Conservation (phyloP, 495 filamentous ascomycete genomes). For the Astrothelium macrocarpum region DNA sequence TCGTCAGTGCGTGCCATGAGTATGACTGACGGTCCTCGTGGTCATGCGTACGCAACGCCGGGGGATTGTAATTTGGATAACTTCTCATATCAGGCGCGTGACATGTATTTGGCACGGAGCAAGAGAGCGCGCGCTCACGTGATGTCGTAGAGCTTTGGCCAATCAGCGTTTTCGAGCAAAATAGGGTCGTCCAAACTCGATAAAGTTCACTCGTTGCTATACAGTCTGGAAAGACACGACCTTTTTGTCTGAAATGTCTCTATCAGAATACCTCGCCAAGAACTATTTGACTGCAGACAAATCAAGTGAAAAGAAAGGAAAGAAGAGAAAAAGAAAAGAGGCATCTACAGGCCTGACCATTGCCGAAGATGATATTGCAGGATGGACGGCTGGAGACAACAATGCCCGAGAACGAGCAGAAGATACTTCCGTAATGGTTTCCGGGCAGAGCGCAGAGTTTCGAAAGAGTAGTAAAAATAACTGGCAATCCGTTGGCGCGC, state of each 20-base stretch:
- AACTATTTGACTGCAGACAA: constrained; percentile 84
- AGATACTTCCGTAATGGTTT: constrained; percentile 33
- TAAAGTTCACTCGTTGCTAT: too few species aligned
- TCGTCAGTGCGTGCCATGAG: constrained; percentile 38
- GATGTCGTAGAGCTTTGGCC: background rate
- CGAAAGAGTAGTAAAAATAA: constrained; percentile 63
- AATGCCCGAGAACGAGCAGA: constrained; percentile 39
- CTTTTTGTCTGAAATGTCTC: constrained; percentile 42
- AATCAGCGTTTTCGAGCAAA: background rate
- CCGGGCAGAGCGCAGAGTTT: constrained; percentile 48
- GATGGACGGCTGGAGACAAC: constrained; percentile 44
- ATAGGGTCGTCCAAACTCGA: too few species aligned
- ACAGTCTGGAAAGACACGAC: too few species aligned
- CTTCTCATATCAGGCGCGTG: too few species aligned
- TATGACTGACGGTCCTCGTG: background rate
- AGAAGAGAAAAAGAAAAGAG: constrained; percentile 66
- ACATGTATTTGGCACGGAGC: too few species aligned
- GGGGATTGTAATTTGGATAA: too few species aligned
- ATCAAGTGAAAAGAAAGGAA: constrained; percentile 64
- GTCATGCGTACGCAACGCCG: background rate
- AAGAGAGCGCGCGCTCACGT: background rate
- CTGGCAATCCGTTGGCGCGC: constrained; percentile 66
- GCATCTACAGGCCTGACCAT: constrained; percentile 61
- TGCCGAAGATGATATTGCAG: constrained; percentile 77
- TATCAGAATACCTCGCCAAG: constrained; percentile 84